Percentiles rank a stretch among this genome's conserved stretches.
Evolutionary conservation across 2,329 filamentous ascomycete species (phyloP).

Genomic region (Eurotiales sp.): DNA sequence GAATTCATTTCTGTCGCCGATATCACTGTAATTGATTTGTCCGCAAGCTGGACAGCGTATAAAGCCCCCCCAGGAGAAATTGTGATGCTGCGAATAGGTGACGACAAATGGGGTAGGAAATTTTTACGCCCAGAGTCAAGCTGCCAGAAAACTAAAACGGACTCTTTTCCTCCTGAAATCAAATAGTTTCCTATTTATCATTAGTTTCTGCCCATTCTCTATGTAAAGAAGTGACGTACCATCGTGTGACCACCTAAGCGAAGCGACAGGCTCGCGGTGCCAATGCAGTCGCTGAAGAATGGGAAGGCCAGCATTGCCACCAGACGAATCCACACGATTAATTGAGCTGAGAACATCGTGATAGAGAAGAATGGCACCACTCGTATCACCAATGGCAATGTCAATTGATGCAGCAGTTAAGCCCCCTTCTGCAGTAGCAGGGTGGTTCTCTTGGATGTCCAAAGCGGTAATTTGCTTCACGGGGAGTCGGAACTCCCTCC

Average conservation of each 20-base stretch:
- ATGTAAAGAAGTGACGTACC: slow-evolving; percentile 49
- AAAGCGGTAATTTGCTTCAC: slow-evolving; percentile 62
- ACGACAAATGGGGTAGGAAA: slow-evolving; percentile 84
- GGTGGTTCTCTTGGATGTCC: slow-evolving; percentile 54
- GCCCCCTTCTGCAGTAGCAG: slow-evolving; percentile 11
- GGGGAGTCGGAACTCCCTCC: slow-evolving; percentile 53
- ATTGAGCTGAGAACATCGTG: slow-evolving; percentile 65
- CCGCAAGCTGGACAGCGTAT: slow-evolving; percentile 80
- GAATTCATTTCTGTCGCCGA: slow-evolving; percentile 87
- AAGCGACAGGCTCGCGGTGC: slow-evolving; percentile 80
- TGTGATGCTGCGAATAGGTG: slow-evolving; percentile 77
- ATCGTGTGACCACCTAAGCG: slow-evolving; percentile 88
- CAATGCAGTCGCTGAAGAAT: slow-evolving; percentile 73
- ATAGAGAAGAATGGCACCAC: slow-evolving; percentile 78
- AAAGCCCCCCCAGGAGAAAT: slow-evolving; percentile 75
- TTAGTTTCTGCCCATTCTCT: slow-evolving; percentile 6
- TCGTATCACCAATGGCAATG: slow-evolving; percentile 70
- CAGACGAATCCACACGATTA: slow-evolving; percentile 40
- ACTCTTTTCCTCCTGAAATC: slow-evolving; percentile 87
- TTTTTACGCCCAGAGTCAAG: slow-evolving; percentile 79
- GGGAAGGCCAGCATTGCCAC: slow-evolving; percentile 39
- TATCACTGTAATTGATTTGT: slow-evolving; percentile 87
- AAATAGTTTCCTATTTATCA: slow-evolving; percentile 75
- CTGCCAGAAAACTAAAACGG: slow-evolving; percentile 88
- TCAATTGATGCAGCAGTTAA: slow-evolving; percentile 53